Conservation (phyloP, 805 yeast genomes). For the Zygosaccharomyces bailii region DNA sequence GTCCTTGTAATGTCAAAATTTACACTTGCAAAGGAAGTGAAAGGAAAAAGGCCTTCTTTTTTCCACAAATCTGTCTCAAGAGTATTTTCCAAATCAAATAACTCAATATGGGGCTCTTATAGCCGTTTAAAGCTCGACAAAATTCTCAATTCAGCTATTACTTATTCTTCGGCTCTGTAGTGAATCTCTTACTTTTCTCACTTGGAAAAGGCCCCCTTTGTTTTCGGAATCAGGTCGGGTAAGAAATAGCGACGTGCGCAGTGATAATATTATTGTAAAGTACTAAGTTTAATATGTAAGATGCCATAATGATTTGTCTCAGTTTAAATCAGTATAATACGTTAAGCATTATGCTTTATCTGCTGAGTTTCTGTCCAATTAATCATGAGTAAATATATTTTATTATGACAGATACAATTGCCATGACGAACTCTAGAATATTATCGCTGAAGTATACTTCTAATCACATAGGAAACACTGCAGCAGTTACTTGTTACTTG, state of each 20-base stretch:
- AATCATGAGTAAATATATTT: no score
- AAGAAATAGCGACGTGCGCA: neutral
- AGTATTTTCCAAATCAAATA: neutral
- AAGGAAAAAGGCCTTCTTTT: neutral
- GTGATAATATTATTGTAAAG: conserved; percentile 3
- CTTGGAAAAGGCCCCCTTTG: conserved; percentile 4
- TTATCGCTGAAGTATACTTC: no score
- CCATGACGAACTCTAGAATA: no score
- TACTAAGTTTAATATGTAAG: no score
- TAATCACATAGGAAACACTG: no score
- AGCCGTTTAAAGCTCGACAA: conserved; percentile 1
- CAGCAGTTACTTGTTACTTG: no score
- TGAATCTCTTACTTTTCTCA: neutral
- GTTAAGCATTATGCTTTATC: no score
- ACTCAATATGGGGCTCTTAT: neutral
- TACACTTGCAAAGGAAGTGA: neutral
- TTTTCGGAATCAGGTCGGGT: neutral
- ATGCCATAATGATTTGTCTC: no score
- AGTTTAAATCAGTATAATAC: no score
- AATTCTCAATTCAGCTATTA: neutral
- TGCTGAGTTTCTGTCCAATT: no score
- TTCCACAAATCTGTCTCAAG: neutral
- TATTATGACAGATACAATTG: no score
- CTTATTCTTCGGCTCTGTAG: neutral
- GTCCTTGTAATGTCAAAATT: neutral